Evolutionary conservation across 1,139 yeast genomes (phyloP), one percentile per base, ranked within the genome.

Genomic region (Magnusiomyces sp.): DNA sequence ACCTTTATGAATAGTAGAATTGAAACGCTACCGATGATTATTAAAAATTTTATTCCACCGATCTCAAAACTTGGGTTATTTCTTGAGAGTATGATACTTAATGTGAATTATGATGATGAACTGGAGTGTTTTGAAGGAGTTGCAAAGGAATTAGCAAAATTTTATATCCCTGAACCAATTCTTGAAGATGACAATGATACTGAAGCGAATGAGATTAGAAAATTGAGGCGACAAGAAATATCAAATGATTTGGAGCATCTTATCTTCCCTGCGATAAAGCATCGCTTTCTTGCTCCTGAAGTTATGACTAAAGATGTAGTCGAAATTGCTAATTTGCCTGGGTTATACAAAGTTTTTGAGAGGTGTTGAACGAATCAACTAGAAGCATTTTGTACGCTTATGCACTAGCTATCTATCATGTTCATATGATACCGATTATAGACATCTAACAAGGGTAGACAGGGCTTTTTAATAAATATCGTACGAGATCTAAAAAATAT

Each of bases 241-340:
- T 49, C 54, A 33, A 53, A 53, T 9, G 59, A 63, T 2, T 46
- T 90, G 49, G 92, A 84, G 56, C 72, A 77, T 54, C 63, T 71
- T 0, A 58, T 89, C 1, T 83, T 45, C 58, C 95, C 95, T 0
- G 71, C 77, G 16, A 62, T 87, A 14, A 82, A 82, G 57, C 72
- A 72, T 53, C 70, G 81, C 45, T 76, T 89, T 36, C 63, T 88
- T 17, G 95, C 94, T 0, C 78, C 95, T 0, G 70, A 69, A 19
- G 62, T 61, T 4, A 59, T 89, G 33, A 57, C 67, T 2, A 63
- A 72, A 19, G 82, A 79, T 53, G 79, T 89, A 5, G 76, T 86
- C 1, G 95, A 92, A 63, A 79, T 94, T 41, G 97, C 98, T 0
- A 90, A 84, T 62, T 69, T 94, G 40, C 97, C 97, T 0, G 95